phyloP scores from a whole-genome alignment of 2,329 filamentous ascomycete species.

The Moelleriella libera region DNA sequence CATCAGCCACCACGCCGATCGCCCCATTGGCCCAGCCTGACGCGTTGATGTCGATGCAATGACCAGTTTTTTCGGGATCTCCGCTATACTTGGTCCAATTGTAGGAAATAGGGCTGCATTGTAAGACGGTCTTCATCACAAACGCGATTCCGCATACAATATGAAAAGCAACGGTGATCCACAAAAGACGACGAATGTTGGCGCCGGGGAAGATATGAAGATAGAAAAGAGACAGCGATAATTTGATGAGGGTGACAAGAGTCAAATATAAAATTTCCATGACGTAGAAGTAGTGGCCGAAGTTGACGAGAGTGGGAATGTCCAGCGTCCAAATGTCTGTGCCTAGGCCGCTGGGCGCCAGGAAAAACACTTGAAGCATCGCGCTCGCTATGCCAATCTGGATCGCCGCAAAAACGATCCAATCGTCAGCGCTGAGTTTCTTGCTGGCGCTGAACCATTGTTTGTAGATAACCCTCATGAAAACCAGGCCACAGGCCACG shows the following conservation, averaged over 20 bases:
- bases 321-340: slow-evolving; percentile 28
- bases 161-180: slow-evolving; percentile 20
- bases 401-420: slow-evolving; percentile 12
- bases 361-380: slow-evolving; percentile 11
- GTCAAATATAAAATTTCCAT: slow-evolving; percentile 25
- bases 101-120: slow-evolving; percentile 26
- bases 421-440: slow-evolving; percentile 17
- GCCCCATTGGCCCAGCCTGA: slow-evolving; percentile 31
- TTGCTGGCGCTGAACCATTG: slow-evolving; percentile 14
- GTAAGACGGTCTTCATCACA: slow-evolving; percentile 23
- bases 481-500: slow-evolving; percentile 18
- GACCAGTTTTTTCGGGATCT: slow-evolving; percentile 28
- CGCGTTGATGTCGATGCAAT: slow-evolving; percentile 28
- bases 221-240: slow-evolving; percentile 34
- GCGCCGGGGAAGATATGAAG: slow-evolving; percentile 28
- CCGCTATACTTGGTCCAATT: slow-evolving; percentile 24
- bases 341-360: slow-evolving; percentile 21
- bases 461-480: slow-evolving; percentile 15
- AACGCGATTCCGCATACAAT: slow-evolving; percentile 21
- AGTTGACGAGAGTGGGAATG: slow-evolving; percentile 20
- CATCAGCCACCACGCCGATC: slow-evolving; percentile 29
- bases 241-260: slow-evolving; percentile 26
- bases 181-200: slow-evolving; percentile 19
- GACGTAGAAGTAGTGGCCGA: slow-evolving; percentile 22
- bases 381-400: slow-evolving; percentile 9